These are phyloP conservation scores for Karstenula rhodostoma DNA, from an alignment of 2,329 filamentous ascomycete species.

Conservation along the genomic window DNA sequence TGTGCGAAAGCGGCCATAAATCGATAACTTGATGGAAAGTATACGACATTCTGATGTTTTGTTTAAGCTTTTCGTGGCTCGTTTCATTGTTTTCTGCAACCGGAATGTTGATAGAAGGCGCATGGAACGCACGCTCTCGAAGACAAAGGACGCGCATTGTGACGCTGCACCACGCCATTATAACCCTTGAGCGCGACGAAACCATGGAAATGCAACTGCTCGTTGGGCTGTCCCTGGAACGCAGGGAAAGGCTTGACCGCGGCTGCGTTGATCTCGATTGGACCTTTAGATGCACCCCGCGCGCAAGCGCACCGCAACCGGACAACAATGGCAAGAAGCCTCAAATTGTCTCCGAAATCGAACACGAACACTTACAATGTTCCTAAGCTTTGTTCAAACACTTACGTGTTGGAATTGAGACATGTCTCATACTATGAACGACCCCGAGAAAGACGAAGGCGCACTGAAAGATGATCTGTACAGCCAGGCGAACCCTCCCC, in stretches of 20 bases:
- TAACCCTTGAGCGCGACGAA: neutral
- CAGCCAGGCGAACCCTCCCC: slow-evolving; percentile 1
- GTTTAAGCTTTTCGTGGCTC: neutral
- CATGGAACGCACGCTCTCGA: neutral
- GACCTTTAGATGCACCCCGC: neutral
- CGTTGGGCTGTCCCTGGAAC: no score
- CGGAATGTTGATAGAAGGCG: neutral
- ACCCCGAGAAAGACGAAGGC: neutral
- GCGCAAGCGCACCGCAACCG: neutral
- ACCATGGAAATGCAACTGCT: neutral
- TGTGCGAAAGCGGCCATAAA: neutral
- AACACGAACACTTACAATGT: neutral
- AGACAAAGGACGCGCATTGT: neutral
- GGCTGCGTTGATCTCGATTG: neutral
- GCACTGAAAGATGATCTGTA: neutral
- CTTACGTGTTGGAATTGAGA: neutral
- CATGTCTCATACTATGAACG: neutral
- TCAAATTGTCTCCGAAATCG: neutral
- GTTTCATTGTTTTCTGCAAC: neutral
- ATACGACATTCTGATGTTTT: neutral
- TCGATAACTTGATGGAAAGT: neutral
- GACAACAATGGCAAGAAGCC: neutral
- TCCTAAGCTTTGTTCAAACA: neutral
- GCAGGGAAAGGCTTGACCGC: neutral
- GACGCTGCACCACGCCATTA: neutral